Evolutionary conservation across 1,284 basidiomycete genomes (phyloP), one percentile per base, ranked within the genome.

Genomic region (Tilletia horrida): DNA sequence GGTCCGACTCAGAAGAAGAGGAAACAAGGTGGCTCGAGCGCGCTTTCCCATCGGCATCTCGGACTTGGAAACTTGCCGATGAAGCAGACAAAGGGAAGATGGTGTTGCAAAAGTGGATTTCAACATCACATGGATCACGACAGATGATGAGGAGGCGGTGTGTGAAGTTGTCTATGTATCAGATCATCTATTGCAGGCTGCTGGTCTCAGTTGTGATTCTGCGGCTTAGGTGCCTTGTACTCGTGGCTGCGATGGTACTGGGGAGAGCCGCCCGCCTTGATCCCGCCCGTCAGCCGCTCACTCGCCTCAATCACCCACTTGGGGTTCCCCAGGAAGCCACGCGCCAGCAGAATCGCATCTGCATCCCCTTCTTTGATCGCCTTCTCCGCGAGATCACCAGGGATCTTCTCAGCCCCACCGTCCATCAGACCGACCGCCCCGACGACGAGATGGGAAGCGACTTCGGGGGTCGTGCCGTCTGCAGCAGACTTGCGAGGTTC

Each of bases 401-500:
- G 47, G 35, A 40, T 40, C 61, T 73, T 42, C 9, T 21, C 21
- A 14, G 55, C 42, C 18, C 67, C 65, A 8, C 71, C 75, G n/a
- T 81, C 74, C 69, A 81, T 71, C 66, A 74, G 73, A 18, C 80
- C 80, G 14, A 81, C 78, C 0, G 74, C 63, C 25, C 76, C 75
- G 11, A 80, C 70, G 13, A 74, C 68, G 72, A 79, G 73, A 11
- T 71, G 66, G 35, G 71, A 68, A 4, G 18, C 18, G 16, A 42
- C 61, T 14, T 67, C 66, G 21, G 66, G 40, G 23, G 67, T 57
- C 9, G 45, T 3, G 43, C 55, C 55, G 55, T 59, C 55, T 7
- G 29, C 25, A 31, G 55, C 55, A 8, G 55, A 29, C 9, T 25
- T 29, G 55, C 55, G 55, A 8, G 29, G 13, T 13, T 59, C 18